Percentiles rank a stretch among this genome's conserved stretches.
These are phyloP conservation scores for Cordyceps cateniannulata DNA, from an alignment of 2,329 filamentous ascomycete genomes.

Conservation along the genomic window DNA sequence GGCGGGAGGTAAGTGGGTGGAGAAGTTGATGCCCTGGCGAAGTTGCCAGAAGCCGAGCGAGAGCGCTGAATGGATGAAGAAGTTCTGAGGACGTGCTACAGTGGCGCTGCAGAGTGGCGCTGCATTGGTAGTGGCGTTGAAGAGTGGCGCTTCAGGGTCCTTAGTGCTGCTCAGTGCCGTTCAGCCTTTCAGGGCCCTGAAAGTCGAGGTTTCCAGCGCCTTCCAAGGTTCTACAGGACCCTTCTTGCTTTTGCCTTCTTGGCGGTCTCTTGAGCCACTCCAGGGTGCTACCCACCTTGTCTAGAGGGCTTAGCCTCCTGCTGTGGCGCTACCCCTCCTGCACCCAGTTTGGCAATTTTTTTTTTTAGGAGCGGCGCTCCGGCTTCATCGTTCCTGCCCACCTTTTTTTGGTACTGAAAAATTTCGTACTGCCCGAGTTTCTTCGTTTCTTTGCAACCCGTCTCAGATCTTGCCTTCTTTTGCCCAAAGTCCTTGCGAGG, in stretches of 20 bases:
- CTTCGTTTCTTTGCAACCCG: neutral
- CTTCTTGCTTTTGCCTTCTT: neutral
- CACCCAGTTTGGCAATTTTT: slow-evolving; percentile 8
- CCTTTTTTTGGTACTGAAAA: neutral
- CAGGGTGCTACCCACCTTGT: neutral
- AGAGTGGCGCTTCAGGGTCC: slow-evolving; percentile 2
- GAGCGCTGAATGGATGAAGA: neutral
- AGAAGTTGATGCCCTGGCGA: neutral
- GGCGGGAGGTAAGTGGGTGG: neutral
- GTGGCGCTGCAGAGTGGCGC: neutral
- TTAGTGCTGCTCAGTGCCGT: neutral
- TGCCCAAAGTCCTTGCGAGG: neutral
- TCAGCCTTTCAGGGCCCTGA: neutral
- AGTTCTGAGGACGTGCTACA: neutral
- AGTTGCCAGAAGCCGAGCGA: neutral
- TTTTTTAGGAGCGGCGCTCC: neutral
- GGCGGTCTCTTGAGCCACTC: too few species aligned
- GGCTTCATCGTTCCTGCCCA: neutral
- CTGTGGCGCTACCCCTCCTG: neutral
- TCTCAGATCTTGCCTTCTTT: neutral
- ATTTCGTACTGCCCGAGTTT: neutral
- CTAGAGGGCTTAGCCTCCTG: neutral
- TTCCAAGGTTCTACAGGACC: neutral
- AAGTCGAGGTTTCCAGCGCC: neutral
- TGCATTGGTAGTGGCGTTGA: neutral